phyloP scores from a whole-genome alignment of 768 basidiomycete species.

The Trametes punicea region DNA sequence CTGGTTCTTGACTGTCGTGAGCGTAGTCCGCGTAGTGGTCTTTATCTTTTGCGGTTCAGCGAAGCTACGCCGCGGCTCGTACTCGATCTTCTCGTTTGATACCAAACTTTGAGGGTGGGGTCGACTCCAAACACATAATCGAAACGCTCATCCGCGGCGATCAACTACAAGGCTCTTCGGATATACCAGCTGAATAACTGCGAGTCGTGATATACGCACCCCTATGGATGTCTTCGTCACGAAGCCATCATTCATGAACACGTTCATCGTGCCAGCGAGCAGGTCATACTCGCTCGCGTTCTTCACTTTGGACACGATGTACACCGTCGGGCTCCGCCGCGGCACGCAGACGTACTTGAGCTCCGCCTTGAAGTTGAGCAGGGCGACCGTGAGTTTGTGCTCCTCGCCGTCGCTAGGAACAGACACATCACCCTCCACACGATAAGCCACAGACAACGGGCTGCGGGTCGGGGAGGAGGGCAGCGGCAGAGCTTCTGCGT shows the following conservation, averaged over 20 bases:
- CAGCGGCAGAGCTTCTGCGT: not conserved
- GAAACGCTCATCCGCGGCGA: slow-evolving; percentile 50
- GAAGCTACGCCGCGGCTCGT: slow-evolving; percentile 40
- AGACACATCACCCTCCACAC: slow-evolving; percentile 46
- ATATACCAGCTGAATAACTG: not conserved
- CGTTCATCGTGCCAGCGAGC: slow-evolving; percentile 49
- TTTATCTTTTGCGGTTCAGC: slow-evolving; percentile 41
- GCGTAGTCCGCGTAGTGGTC: slow-evolving; percentile 39
- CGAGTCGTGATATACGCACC: slow-evolving; percentile 29
- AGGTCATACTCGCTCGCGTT: slow-evolving; percentile 58
- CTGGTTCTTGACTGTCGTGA: slow-evolving; percentile 44
- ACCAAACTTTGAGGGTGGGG: slow-evolving; percentile 32
- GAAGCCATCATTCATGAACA: slow-evolving; percentile 55
- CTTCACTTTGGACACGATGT: slow-evolving; percentile 44
- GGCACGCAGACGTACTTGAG: slow-evolving; percentile 51
- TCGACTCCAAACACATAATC: slow-evolving; percentile 49
- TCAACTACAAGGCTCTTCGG: slow-evolving; percentile 30
- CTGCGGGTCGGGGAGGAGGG: slow-evolving; percentile 34
- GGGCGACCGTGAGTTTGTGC: slow-evolving; percentile 53
- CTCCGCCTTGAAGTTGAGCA: slow-evolving; percentile 44
- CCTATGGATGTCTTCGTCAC: slow-evolving; percentile 51
- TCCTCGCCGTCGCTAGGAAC: slow-evolving; percentile 53
- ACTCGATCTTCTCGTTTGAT: slow-evolving; percentile 37
- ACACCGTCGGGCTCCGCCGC: slow-evolving; percentile 45
- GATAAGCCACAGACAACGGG: slow-evolving; percentile 49